These are phyloP conservation scores for Pseudogymnoascus sp. DNA, from an alignment of 2,329 filamentous ascomycete genomes.

Conservation along the genomic window DNA sequence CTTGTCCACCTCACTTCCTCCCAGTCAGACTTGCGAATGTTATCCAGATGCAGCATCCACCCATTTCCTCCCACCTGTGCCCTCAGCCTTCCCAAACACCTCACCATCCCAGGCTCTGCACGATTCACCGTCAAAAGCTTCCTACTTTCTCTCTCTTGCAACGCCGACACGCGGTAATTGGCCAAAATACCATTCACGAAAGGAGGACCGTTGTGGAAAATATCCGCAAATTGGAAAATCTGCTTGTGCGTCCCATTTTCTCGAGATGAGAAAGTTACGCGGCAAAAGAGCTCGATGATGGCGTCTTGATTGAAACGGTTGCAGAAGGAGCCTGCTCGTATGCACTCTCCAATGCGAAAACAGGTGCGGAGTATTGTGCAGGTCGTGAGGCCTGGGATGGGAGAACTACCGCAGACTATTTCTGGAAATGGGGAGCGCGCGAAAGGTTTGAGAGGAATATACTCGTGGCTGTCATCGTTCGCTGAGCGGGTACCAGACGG, in stretches of 20 bases:
- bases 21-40: slow-evolving; percentile 44
- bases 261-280: slow-evolving; percentile 49
- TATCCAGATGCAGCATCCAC: slow-evolving; percentile 38
- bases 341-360: slow-evolving; percentile 55
- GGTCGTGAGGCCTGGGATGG: slow-evolving; percentile 44
- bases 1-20: slow-evolving; percentile 45
- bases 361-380: slow-evolving; percentile 46
- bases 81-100: slow-evolving; percentile 41
- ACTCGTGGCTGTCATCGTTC: slow-evolving; percentile 23
- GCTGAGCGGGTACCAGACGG: neutral
- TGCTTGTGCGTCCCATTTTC: slow-evolving; percentile 44
- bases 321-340: slow-evolving; percentile 38
- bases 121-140: slow-evolving; percentile 30
- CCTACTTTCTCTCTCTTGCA: slow-evolving; percentile 39
- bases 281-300: slow-evolving; percentile 58
- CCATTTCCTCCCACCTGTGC: slow-evolving; percentile 30
- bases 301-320: slow-evolving; percentile 40
- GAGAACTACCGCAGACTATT: slow-evolving; percentile 42
- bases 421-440: slow-evolving; percentile 43
- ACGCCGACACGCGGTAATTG: slow-evolving; percentile 36
- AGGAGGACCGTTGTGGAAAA: slow-evolving; percentile 51
- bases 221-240: slow-evolving; percentile 54
- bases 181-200: slow-evolving; percentile 40
- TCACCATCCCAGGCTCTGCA: slow-evolving; percentile 31
- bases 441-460: slow-evolving; percentile 34